phyloP scores from a whole-genome alignment of 2,329 filamentous ascomycete species.

The Penicillium sclerotiorum region DNA sequence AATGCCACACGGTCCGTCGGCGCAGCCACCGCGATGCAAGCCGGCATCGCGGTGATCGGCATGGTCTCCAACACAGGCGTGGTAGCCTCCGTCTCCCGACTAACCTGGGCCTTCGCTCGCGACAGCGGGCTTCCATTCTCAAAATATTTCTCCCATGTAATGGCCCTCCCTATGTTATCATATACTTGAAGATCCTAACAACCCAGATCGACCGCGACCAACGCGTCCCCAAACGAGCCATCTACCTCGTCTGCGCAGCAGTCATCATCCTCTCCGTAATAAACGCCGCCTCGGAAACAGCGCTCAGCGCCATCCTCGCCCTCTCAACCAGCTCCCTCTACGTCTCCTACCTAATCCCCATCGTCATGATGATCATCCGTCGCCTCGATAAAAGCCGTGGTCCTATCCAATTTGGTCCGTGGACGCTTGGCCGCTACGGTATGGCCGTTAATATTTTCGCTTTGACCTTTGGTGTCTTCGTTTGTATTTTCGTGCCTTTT shows the following conservation, averaged over 20 bases:
- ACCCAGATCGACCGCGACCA: slow-evolving; percentile 34
- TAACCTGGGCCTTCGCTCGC: slow-evolving; percentile 54
- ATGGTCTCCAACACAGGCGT: slow-evolving; percentile 44
- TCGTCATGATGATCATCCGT: slow-evolving; percentile 37
- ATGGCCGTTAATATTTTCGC: slow-evolving; percentile 39
- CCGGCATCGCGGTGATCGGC: slow-evolving; percentile 41
- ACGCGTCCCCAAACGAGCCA: slow-evolving; percentile 18
- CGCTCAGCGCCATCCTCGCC: slow-evolving; percentile 44
- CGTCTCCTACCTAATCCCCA: slow-evolving; percentile 45
- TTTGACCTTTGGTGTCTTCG: slow-evolving; percentile 35
- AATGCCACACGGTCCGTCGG: slow-evolving; percentile 43
- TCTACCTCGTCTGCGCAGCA: slow-evolving; percentile 34
- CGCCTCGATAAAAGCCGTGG: slow-evolving; percentile 28
- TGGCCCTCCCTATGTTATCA: not conserved
- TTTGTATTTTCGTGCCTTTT: slow-evolving; percentile 39
- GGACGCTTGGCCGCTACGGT: slow-evolving; percentile 31
- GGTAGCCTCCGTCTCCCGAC: slow-evolving; percentile 47
- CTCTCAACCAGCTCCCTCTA: slow-evolving; percentile 43
- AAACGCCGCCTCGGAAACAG: slow-evolving; percentile 44
- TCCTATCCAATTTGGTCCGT: slow-evolving; percentile 28
- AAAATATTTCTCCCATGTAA: slow-evolving; percentile 23
- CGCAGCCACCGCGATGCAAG: slow-evolving; percentile 46
- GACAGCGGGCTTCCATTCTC: slow-evolving; percentile 48
- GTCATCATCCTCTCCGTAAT: slow-evolving; percentile 2
- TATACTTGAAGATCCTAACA: no score